Evolutionary conservation across 805 yeast species (phyloP).

Genomic region (Kodamaea nitidulidarum): DNA sequence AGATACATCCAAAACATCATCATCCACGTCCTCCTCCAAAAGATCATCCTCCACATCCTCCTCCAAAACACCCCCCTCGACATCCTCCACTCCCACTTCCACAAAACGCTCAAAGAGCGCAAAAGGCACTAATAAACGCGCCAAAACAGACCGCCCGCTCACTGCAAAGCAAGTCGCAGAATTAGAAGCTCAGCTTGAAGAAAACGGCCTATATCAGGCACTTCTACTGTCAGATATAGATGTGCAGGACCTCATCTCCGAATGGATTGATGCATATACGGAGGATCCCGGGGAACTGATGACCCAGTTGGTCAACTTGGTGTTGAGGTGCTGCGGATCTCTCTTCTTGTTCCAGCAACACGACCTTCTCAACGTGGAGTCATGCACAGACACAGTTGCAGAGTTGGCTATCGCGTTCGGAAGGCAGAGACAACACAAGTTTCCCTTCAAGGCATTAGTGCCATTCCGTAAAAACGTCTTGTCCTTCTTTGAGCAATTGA

Average conservation of each 20-base stretch:
- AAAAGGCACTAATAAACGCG: neutral
- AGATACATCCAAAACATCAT: neutral
- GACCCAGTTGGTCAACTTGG: constrained; percentile 60
- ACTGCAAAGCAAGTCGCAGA: constrained; percentile 9
- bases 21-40: too few relatives aligned
- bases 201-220: constrained; percentile 28
- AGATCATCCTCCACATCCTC: too few relatives aligned
- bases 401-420: constrained; percentile 65
- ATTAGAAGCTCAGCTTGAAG: constrained; percentile 23
- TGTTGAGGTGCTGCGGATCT: constrained; percentile 71
- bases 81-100: neutral
- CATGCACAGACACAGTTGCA: constrained; percentile 67
- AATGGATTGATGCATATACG: constrained; percentile 33
- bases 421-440: constrained; percentile 62
- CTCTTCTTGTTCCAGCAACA: constrained; percentile 63
- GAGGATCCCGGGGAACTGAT: constrained; percentile 39
- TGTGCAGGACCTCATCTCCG: constrained; percentile 32
- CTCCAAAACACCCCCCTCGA: too few relatives aligned
- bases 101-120: neutral
- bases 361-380: constrained; percentile 66
- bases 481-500: constrained; percentile 51
- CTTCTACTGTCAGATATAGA: constrained; percentile 30
- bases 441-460: constrained; percentile 43
- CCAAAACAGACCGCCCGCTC: constrained; percentile 1
- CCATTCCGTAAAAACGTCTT: constrained; percentile 38